Evolutionary conservation across 495 filamentous ascomycete genomes (phyloP).

Genomic region (Darksidea phi): DNA sequence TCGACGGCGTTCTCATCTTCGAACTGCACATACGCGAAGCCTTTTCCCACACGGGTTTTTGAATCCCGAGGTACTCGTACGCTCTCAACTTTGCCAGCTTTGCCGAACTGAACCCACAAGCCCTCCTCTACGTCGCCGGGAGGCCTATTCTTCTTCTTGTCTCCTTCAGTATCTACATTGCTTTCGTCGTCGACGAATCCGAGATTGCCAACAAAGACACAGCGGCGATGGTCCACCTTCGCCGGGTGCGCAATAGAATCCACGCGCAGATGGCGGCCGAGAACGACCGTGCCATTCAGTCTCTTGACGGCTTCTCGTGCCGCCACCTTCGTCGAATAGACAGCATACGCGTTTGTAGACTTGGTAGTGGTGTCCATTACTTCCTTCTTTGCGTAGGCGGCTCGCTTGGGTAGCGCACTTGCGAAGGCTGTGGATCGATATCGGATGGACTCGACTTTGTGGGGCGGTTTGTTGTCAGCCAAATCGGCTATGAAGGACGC

Average conservation of each 20-base stretch:
- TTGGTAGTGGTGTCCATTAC: conserved; percentile 85
- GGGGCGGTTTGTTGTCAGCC: conserved; percentile 42
- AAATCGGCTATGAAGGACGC: conserved; percentile 55
- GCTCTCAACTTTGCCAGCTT: conserved; percentile 81
- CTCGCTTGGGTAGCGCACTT: conserved; percentile 79
- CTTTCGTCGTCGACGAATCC: conserved; percentile 89
- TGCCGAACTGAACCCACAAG: conserved; percentile 82
- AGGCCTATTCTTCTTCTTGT: conserved; percentile 61
- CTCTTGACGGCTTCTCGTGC: conserved; percentile 71
- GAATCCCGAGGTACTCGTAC: conserved; percentile 91
- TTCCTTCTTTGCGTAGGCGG: conserved; percentile 77
- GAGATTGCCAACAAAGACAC: conserved; percentile 95
- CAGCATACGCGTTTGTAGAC: conserved; percentile 90
- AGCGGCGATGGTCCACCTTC: conserved; percentile 76
- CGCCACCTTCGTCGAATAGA: conserved; percentile 71
- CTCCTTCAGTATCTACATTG: conserved; percentile 56
- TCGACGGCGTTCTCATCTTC: conserved; percentile 85
- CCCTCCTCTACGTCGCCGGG: conserved; percentile 92
- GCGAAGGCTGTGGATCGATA: conserved; percentile 90
- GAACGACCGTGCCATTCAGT: conserved; percentile 79
- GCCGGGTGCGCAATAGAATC: conserved; percentile 88
- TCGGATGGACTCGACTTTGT: conserved; percentile 82
- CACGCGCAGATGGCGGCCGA: conserved; percentile 86
- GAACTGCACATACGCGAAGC: conserved; percentile 97
- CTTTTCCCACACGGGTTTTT: conserved; percentile 89